Base-by-base conservation (phyloP, 139 green algal species). In the Chlorella vulgaris region DNA sequence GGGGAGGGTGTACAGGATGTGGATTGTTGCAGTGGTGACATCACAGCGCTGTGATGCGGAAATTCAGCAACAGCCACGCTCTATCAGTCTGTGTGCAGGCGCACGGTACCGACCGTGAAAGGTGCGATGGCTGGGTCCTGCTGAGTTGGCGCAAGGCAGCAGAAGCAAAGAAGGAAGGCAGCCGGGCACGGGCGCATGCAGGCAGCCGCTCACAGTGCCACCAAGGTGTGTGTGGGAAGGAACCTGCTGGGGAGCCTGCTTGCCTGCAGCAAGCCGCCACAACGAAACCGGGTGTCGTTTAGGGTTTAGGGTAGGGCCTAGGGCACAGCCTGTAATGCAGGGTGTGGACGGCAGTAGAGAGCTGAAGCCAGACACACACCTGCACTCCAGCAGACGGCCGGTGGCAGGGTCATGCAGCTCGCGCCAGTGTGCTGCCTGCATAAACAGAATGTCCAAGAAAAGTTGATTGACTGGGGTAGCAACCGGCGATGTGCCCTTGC, bases 171-270 rank as follows among this genome's bases (percentile, higher is more conserved):
- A 55, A 24, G 47, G 13, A 10, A 15, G 15, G 47, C 47, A 55
- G n/a, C n/a, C 47, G 13, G 47, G 47, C 47, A 15, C 47, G 47
- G 47, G 13, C 10, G 15, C 13, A 10, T 10, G 47, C 47, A 55
- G 47, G 47, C 47, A 50, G 22, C n/a, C 40, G 81, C 83, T 84
- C 75, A 88, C 89, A 93, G 39, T 92, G 81, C 76, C 81, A 90
- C 87, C 87, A 94, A 10, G 87, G 86, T 4, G 85, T 91, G 68
- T 91, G 90, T 1, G 73, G 87, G 73, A 85, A 93, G 0, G 81
- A 68, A 0, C 89, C 91, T 13, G 88, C 88, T 4, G 86, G 84
- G 1, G 84, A 76, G 2, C 89, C 89, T 0, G 77, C 40, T 0
- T 88, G 84, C 33, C 82, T 47, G 53, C n/a, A n/a, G n/a, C n/a